phyloP scores from a whole-genome alignment of 805 yeast species.

The Ogataea kodamae region DNA sequence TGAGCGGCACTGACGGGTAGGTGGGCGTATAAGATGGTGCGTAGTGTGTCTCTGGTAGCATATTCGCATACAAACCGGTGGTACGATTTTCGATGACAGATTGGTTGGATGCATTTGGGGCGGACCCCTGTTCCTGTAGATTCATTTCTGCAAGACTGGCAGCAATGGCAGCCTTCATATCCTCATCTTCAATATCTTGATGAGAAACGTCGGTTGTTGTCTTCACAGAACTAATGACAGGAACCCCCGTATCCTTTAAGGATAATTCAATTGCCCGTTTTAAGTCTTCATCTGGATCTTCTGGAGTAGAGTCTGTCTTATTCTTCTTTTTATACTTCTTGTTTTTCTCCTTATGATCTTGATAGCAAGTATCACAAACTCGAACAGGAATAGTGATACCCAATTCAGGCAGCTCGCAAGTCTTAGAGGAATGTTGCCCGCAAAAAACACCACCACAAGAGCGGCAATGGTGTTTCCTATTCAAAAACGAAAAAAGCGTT shows the following conservation, averaged over 20 bases:
- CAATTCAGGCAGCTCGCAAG: slow-evolving; percentile 67
- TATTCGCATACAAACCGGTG: slow-evolving; percentile 29
- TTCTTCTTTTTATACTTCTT: slow-evolving; percentile 21
- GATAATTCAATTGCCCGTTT: slow-evolving; percentile 77
- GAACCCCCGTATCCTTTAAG: slow-evolving; percentile 48
- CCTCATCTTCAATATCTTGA: slow-evolving; percentile 72
- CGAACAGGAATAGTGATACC: slow-evolving; percentile 89
- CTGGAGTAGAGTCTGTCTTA: slow-evolving; percentile 22
- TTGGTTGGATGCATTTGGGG: background rate
- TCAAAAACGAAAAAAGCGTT: slow-evolving; percentile 69
- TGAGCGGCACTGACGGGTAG: background rate
- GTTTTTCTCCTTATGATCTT: slow-evolving; percentile 46
- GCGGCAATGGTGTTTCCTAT: slow-evolving; percentile 94
- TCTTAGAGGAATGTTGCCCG: slow-evolving; percentile 77
- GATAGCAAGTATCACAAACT: slow-evolving; percentile 88
- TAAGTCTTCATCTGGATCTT: slow-evolving; percentile 57
- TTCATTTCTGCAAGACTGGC: slow-evolving; percentile 81
- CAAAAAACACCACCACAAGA: slow-evolving; percentile 96
- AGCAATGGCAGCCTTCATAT: slow-evolving; percentile 89
- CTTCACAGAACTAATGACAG: slow-evolving; percentile 1
- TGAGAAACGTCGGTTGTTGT: slow-evolving; percentile 3
- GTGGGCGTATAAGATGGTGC: background rate
- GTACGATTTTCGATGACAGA: slow-evolving; percentile 10
- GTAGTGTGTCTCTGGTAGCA: slow-evolving; percentile 13
- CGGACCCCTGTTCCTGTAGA: slow-evolving; percentile 12